Evolutionary conservation across 2,329 filamentous ascomycete genomes (phyloP).

Genomic region (Cyphellophora europaea): DNA sequence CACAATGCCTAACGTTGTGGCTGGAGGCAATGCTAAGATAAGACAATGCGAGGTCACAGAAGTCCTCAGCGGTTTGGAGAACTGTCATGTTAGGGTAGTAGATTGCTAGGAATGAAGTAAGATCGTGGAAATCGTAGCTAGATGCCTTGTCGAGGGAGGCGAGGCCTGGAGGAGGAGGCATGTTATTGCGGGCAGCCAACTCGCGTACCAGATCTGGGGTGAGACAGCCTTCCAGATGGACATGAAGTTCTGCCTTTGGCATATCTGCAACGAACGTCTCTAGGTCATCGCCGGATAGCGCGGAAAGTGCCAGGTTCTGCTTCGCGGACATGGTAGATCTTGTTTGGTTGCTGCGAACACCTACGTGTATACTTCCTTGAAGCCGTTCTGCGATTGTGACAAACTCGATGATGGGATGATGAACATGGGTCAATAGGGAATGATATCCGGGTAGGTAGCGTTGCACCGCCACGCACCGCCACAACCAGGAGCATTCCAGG

Average conservation of each 20-base stretch:
- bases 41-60: conserved; percentile 61
- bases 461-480: too few species aligned
- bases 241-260: conserved; percentile 17
- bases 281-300: conserved; percentile 8
- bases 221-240: conserved; percentile 12
- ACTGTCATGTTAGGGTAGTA: conserved; percentile 72
- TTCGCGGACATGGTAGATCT: too few species aligned
- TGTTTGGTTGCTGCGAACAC: too few species aligned
- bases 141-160: conserved; percentile 4
- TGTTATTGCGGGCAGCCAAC: conserved; percentile 15
- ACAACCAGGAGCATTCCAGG: too few species aligned
- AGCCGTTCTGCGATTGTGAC: too few species aligned
- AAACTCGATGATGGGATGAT: too few species aligned
- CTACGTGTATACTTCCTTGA: too few species aligned
- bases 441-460: too few species aligned
- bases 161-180: conserved; percentile 10
- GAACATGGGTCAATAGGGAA: too few species aligned
- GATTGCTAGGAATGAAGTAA: conserved; percentile 52
- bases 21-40: conserved; percentile 59
- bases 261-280: conserved; percentile 13
- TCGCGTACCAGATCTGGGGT: conserved; percentile 11
- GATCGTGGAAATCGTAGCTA: conserved; percentile 15
- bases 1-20: conserved; percentile 62
- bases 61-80: conserved; percentile 55
- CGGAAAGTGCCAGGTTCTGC: too few species aligned